Percentiles rank a stretch among this genome's conserved stretches.
Conservation (phyloP, 2,329 filamentous ascomycete genomes). For the Hypoxylon sp. region DNA sequence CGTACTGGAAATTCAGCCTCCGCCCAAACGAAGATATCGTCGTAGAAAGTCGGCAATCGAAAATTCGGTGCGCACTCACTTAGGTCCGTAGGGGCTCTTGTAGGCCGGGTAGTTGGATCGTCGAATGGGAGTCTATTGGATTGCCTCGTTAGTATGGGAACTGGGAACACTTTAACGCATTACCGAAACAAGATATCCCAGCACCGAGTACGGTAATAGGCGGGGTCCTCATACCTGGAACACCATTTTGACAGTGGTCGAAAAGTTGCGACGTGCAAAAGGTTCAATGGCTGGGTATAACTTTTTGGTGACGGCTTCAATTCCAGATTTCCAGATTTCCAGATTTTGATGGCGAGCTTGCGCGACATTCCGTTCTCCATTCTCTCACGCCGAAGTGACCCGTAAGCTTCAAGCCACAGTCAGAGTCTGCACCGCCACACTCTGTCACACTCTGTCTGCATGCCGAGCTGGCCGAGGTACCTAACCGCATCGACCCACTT, state of each 20-base stretch:
- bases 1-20: not conserved
- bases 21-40: not conserved
- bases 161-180: not conserved
- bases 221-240: conserved; percentile 42
- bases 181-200: not conserved
- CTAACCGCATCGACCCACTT: too few relatives aligned
- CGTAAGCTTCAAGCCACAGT: conserved; percentile 29
- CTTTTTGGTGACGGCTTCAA: conserved; percentile 42
- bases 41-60: not conserved
- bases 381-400: conserved; percentile 43
- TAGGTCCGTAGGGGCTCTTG: conserved; percentile 74
- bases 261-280: conserved; percentile 24
- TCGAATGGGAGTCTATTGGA: conserved; percentile 59
- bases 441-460: not conserved
- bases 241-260: conserved; percentile 44
- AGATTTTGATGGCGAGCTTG: conserved; percentile 41
- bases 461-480: too few relatives aligned
- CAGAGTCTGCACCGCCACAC: not conserved
- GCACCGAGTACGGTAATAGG: not conserved
- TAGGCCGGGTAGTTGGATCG: conserved; percentile 59
- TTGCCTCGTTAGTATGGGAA: conserved; percentile 34
- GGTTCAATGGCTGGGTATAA: conserved; percentile 43
- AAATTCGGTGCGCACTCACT: conserved; percentile 62
- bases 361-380: conserved; percentile 44
- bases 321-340: conserved; percentile 32